phyloP scores from a whole-genome alignment of 345 rosid genomes.

The Dipteronia sinensis region DNA sequence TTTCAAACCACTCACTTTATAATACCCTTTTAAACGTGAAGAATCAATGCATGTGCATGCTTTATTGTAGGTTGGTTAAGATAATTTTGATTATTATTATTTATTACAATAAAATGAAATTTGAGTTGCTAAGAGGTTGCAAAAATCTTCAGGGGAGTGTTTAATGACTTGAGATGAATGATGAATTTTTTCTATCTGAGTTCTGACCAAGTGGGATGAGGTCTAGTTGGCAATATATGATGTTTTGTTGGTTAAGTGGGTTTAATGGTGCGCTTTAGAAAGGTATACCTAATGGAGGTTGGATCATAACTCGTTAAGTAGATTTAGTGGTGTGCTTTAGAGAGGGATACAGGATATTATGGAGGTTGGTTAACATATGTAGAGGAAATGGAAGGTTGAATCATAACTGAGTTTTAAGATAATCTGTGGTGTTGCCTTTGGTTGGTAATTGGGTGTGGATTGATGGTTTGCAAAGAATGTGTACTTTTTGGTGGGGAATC shows the following conservation, averaged over 20 bases:
- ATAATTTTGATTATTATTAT: background rate
- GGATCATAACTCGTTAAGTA: background rate
- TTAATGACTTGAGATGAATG: background rate
- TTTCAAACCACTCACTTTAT: constrained; percentile 1
- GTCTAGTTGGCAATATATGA: background rate
- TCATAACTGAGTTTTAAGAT: background rate
- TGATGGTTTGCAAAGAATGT: background rate
- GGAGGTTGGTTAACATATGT: background rate
- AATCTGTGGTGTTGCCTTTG: background rate
- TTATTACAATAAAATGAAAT: background rate
- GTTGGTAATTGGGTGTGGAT: background rate
- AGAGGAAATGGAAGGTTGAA: constrained; percentile 1
- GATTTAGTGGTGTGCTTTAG: too few species aligned
- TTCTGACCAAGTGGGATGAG: background rate
- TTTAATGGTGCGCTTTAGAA: background rate
- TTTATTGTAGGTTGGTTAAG: background rate
- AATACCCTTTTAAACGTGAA: background rate
- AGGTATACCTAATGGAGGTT: background rate
- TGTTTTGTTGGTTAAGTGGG: background rate
- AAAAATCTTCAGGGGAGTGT: background rate
- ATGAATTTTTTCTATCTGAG: background rate
- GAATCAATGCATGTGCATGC: background rate
- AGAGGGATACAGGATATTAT: too few species aligned
- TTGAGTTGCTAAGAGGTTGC: background rate
- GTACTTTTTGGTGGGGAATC: background rate